These are phyloP conservation scores for Carallia brachiata DNA, from an alignment of 345 rosid species.

Conservation along the genomic window DNA sequence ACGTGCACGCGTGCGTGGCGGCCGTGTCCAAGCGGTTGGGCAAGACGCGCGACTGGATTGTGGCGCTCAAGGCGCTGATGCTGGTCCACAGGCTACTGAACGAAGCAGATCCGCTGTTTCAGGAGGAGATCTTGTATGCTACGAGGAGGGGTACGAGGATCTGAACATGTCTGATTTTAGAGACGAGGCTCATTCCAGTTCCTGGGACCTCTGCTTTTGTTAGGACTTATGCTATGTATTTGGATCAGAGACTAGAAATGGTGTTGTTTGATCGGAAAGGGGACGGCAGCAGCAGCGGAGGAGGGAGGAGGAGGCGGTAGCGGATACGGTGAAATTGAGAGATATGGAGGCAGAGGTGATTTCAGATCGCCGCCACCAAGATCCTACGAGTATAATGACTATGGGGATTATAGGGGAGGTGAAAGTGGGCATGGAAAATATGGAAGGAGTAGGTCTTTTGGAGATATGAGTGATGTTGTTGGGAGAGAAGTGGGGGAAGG, in stretches of 20 bases:
- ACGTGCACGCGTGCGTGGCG: slow-evolving; percentile 67
- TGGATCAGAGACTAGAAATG: slow-evolving; percentile 74
- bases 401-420: slow-evolving; percentile 42
- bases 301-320: slow-evolving; percentile 30
- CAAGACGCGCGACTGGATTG: slow-evolving; percentile 93
- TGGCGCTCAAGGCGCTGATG: slow-evolving; percentile 72
- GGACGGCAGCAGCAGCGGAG: slow-evolving; percentile 25
- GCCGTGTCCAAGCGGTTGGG: slow-evolving; percentile 66
- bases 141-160: slow-evolving; percentile 73
- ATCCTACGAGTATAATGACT: slow-evolving; percentile 48
- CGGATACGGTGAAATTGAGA: slow-evolving; percentile 35
- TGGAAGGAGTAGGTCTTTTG: slow-evolving; percentile 68
- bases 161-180: slow-evolving; percentile 80
- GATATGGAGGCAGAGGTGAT: slow-evolving; percentile 34
- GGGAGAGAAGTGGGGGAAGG: slow-evolving; percentile 35
- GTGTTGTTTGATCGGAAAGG: slow-evolving; percentile 55
- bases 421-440: slow-evolving; percentile 36
- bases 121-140: slow-evolving; percentile 70
- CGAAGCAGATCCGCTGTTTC: slow-evolving; percentile 64
- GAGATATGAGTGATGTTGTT: slow-evolving; percentile 60
- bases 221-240: slow-evolving; percentile 65
- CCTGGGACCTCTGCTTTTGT: slow-evolving; percentile 93
- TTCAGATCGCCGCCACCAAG: slow-evolving; percentile 76
- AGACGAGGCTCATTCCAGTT: slow-evolving; percentile 91
- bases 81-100: slow-evolving; percentile 67